Percentiles rank a stretch among this genome's conserved stretches.
Conservation (phyloP, 257 asterid genomes). For the Przewalskia tangutica region DNA sequence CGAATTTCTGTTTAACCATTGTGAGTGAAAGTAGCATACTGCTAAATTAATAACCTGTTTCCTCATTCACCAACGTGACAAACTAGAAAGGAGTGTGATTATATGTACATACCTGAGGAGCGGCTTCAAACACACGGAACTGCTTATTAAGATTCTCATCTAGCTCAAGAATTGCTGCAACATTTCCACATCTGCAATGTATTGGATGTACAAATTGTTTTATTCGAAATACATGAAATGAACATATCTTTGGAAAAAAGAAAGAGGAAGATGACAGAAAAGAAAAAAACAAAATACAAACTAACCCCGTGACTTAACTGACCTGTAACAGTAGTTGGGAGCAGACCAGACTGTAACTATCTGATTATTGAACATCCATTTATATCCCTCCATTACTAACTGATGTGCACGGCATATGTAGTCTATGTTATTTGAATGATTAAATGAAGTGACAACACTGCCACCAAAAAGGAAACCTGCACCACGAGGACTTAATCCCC, state of each 20-base stretch:
- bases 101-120: constrained; percentile 63
- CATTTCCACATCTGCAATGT: constrained; percentile 79
- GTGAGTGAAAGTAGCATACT: not conserved
- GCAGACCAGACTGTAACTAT: constrained; percentile 99
- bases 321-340: constrained; percentile 97
- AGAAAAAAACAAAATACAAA: not conserved
- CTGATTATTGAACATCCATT: constrained; percentile 93
- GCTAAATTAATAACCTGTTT: not conserved
- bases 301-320: not conserved
- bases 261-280: not conserved
- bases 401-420: constrained; percentile 97
- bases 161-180: constrained; percentile 93
- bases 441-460: constrained; percentile 72
- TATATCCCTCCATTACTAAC: constrained; percentile 95
- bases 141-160: constrained; percentile 69
- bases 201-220: not conserved
- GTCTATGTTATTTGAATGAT: constrained; percentile 74
- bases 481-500: constrained; percentile 99
- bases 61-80: not conserved
- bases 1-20: not conserved
- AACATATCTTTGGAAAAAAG: not conserved
- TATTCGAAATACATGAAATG: not conserved
- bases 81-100: not conserved
- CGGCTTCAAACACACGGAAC: constrained; percentile 91
- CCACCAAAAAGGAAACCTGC: constrained; percentile 96